Evolutionary conservation across 352 stramenopile species (phyloP), one percentile per base, ranked within the genome.

Genomic region (Blastocystis sp.): DNA sequence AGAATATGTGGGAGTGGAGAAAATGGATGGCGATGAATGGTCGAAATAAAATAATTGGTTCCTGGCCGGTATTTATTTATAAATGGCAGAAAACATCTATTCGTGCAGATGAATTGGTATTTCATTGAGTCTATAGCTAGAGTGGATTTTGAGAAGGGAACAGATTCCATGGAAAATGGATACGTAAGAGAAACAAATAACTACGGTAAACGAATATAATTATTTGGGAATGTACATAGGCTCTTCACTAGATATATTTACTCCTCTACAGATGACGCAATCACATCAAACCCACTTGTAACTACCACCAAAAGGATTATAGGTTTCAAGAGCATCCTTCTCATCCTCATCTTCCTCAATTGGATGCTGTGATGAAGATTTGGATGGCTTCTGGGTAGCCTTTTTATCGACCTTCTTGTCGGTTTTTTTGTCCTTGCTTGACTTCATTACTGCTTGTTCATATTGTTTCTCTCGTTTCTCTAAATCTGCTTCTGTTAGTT

Each of bases 361-460:
- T n/a, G 37, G 37, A 37, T 78, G n/a, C 3, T 62, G 19, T 2
- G 40, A 48, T 48, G 40, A 2, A 48, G 42, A 24, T 76, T 76
- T 5, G 0, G 19, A 57, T 7, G 35, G 35, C 69, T 81, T 59
- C 22, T 53, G 30, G 19, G 19, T 5, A 19, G 11, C 6, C 22
- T 81, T 81, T 51, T 79, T 11, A 22, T 13, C 27, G 15, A 22
- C 24, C 27, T 81, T 81, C 13, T 44, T 4, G 6, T 33, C 15
- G 1, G 42, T 84, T 44, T 84, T 84, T 51, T 84, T 44, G 48
- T 27, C 53, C 9, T 44, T 64, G 73, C 27, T 66, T 1, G 73
- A 84, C 17, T 60, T 58, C 73, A 84, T 84, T n/a, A 84, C 51
- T 19, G 73, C 73, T 57, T 66, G 58, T 30, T 84, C 73, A 57